phyloP scores from a whole-genome alignment of 495 filamentous ascomycete genomes.

The Baudoinia panamericana region DNA sequence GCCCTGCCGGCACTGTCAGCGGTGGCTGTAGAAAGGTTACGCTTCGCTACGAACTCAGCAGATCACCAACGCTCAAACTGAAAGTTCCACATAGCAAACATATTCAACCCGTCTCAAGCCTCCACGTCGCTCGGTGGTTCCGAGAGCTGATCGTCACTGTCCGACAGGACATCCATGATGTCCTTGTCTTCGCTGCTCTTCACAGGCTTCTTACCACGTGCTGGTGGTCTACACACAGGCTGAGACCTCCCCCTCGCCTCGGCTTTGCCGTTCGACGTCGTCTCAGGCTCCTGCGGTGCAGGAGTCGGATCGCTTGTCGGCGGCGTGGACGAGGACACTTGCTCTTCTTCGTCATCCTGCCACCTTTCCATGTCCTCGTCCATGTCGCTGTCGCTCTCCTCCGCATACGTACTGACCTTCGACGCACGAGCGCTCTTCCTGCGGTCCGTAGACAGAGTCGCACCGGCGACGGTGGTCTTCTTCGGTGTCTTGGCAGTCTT shows the following conservation, averaged over 20 bases:
- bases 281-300: background rate
- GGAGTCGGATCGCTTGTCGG: conserved; percentile 14
- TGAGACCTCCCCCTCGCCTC: background rate
- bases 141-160: conserved; percentile 17
- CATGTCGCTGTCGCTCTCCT: conserved; percentile 44
- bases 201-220: conserved; percentile 3
- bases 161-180: conserved; percentile 13
- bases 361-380: conserved; percentile 39
- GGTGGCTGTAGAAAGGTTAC: too few relatives aligned
- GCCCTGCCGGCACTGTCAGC: too few relatives aligned
- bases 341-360: conserved; percentile 7
- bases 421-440: conserved; percentile 33
- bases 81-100: too few relatives aligned
- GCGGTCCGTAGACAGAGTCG: conserved; percentile 27
- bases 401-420: conserved; percentile 39
- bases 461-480: conserved; percentile 30
- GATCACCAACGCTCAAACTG: too few relatives aligned
- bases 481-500: conserved; percentile 35
- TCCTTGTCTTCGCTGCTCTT: conserved; percentile 16
- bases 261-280: background rate
- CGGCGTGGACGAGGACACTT: conserved; percentile 13
- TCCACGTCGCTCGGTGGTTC: conserved; percentile 13
- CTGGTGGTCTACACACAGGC: background rate
- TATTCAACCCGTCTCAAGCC: conserved; percentile 4
- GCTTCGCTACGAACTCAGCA: too few relatives aligned